These are phyloP conservation scores for Alternaria triticina DNA, from an alignment of 2,329 filamentous ascomycete species.

Conservation along the genomic window DNA sequence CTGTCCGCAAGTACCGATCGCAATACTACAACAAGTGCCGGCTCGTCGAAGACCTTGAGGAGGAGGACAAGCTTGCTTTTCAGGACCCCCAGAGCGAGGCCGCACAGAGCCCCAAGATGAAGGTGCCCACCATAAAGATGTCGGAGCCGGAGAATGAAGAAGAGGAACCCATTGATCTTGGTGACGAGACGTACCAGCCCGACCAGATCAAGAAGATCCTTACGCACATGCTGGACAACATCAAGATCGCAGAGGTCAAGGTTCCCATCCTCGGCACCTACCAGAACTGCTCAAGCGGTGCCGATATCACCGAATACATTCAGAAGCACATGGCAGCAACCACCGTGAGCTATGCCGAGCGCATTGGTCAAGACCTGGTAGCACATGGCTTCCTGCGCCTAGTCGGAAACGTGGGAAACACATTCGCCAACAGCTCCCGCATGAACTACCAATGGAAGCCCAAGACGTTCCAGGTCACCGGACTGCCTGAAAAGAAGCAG, in stretches of 20 bases:
- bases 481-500: conserved; percentile 86
- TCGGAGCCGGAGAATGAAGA: conserved; percentile 68
- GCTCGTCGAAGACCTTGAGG: conserved; percentile 92
- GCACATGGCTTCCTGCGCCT: conserved; percentile 84
- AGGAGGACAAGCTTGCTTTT: conserved; percentile 98
- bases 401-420: conserved; percentile 91
- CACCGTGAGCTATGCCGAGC: conserved; percentile 88
- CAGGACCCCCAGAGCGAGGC: conserved; percentile 73
- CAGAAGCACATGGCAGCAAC: conserved; percentile 85
- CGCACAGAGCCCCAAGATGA: conserved; percentile 60
- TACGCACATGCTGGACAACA: conserved; percentile 81
- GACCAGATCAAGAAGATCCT: conserved; percentile 93
- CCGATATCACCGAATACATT: conserved; percentile 95
- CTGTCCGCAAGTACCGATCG: conserved; percentile 89
- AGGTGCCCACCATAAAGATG: conserved; percentile 87
- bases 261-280: conserved; percentile 96
- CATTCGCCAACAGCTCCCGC: conserved; percentile 95
- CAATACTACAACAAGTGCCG: conserved; percentile 99
- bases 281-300: conserved; percentile 86
- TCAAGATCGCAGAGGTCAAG: conserved; percentile 89
- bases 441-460: conserved; percentile 98
- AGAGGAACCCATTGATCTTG: conserved; percentile 90
- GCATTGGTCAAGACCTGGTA: conserved; percentile 92
- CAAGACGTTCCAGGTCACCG: conserved; percentile 86
- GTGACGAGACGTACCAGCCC: conserved; percentile 82